Conservation (phyloP, 257 asterid species). For the Henckelia pumila region DNA sequence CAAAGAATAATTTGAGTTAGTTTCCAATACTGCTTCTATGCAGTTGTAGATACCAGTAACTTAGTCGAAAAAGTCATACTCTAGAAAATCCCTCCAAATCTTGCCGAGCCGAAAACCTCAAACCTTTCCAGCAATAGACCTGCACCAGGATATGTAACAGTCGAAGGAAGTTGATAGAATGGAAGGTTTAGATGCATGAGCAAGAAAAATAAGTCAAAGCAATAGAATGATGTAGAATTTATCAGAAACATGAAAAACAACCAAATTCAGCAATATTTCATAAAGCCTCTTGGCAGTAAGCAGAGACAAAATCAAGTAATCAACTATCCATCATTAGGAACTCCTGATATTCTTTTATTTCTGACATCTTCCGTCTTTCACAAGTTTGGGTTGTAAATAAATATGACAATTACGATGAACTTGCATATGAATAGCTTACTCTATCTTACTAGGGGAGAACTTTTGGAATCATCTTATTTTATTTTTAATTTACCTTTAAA, state of each 20-base stretch:
- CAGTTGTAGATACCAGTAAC: constrained; percentile 16
- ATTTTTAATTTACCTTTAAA: too few species aligned
- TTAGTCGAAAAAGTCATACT: constrained; percentile 40
- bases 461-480: neutral
- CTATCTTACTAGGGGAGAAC: neutral
- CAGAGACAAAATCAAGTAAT: neutral
- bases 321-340: neutral
- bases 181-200: neutral
- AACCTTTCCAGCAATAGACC: constrained; percentile 99
- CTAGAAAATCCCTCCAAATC: constrained; percentile 96
- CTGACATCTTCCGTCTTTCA: neutral
- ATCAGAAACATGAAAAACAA: neutral
- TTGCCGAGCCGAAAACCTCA: constrained; percentile 95
- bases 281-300: neutral
- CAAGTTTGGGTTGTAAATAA: neutral
- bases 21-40: constrained; percentile 11
- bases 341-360: too few species aligned
- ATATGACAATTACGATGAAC: too few species aligned
- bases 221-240: neutral
- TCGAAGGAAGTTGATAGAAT: constrained; percentile 17
- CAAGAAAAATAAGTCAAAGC: neutral
- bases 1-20: constrained; percentile 18
- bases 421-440: neutral
- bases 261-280: neutral
- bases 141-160: constrained; percentile 34